Evolutionary conservation across 345 rosid species (phyloP).

Genomic region (Camelina neglecta): DNA sequence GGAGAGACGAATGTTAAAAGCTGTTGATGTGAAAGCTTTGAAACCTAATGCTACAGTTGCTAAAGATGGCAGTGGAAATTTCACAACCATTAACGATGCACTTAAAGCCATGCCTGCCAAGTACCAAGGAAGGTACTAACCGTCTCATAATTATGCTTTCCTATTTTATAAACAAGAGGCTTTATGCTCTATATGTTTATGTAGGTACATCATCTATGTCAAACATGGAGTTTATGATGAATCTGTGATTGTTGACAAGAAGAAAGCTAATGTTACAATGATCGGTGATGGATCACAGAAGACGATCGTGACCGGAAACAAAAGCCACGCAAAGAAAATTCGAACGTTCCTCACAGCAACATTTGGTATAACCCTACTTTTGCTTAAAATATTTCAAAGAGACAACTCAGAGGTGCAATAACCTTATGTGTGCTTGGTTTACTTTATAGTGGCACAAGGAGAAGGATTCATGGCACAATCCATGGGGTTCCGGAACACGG

Average conservation of each 20-base stretch:
- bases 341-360: conserved; percentile 67
- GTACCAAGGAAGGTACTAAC: conserved; percentile 59
- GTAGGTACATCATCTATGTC: conserved; percentile 73
- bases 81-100: conserved; percentile 68
- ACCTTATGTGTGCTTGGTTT: conserved; percentile 8
- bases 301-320: conserved; percentile 66
- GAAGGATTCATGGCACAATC: conserved; percentile 70
- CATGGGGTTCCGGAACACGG: conserved; percentile 88
- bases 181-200: neutral
- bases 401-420: neutral
- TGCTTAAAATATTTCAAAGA: neutral
- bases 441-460: conserved; percentile 61
- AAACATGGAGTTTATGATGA: conserved; percentile 78
- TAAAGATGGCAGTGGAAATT: conserved; percentile 83
- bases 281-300: conserved; percentile 89
- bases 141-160: neutral
- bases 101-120: conserved; percentile 66
- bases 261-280: conserved; percentile 66
- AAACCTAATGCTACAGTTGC: conserved; percentile 72
- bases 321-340: conserved; percentile 61
- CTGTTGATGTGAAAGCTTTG: conserved; percentile 39
- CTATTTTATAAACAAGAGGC: neutral
- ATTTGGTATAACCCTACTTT: conserved; percentile 54
- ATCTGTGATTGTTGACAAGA: conserved; percentile 56
- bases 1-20: conserved; percentile 68